Evolutionary conservation across 352 stramenopile genomes (phyloP).

Genomic region (Globisporangium paroecandrum): DNA sequence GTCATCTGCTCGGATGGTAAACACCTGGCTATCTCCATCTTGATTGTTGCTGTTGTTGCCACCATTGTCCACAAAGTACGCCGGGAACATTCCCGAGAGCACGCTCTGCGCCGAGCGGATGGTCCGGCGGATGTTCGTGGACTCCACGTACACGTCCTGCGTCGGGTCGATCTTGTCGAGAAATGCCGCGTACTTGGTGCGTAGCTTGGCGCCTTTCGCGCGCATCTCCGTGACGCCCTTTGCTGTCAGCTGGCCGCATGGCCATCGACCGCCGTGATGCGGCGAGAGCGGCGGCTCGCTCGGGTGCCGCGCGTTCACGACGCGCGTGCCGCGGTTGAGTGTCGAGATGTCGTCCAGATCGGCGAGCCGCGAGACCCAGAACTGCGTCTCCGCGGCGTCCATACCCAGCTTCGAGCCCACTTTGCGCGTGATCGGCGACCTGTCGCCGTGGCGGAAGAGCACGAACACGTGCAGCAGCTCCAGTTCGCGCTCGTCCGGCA

Average conservation of each 20-base stretch:
- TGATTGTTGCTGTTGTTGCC: constrained; percentile 10
- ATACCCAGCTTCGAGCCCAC: constrained; percentile 47
- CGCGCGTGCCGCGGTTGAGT: constrained; percentile 44
- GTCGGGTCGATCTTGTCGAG: constrained; percentile 30
- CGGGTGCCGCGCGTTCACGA: constrained; percentile 28
- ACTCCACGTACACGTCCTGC: constrained; percentile 60
- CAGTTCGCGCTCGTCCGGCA: constrained; percentile 20
- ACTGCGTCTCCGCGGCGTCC: constrained; percentile 40
- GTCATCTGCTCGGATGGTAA: constrained; percentile 49
- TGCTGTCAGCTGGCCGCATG: constrained; percentile 66
- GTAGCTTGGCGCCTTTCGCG: constrained; percentile 41
- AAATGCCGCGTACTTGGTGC: constrained; percentile 37
- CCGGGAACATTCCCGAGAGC: constrained; percentile 60
- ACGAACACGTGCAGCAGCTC: constrained; percentile 61
- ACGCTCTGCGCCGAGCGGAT: constrained; percentile 71
- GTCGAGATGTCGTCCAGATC: constrained; percentile 37
- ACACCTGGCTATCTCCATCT: constrained; percentile 14
- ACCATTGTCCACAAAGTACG: constrained; percentile 28
- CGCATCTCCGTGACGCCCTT: constrained; percentile 69
- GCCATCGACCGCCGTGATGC: constrained; percentile 60
- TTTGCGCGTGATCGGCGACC: constrained; percentile 64
- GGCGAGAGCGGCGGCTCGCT: constrained; percentile 30
- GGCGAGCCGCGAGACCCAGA: constrained; percentile 56
- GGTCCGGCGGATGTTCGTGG: constrained; percentile 74
- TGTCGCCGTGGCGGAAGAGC: constrained; percentile 76